Base-by-base conservation (phyloP, 106 monocot species). In the Xerophyta viscosa region DNA sequence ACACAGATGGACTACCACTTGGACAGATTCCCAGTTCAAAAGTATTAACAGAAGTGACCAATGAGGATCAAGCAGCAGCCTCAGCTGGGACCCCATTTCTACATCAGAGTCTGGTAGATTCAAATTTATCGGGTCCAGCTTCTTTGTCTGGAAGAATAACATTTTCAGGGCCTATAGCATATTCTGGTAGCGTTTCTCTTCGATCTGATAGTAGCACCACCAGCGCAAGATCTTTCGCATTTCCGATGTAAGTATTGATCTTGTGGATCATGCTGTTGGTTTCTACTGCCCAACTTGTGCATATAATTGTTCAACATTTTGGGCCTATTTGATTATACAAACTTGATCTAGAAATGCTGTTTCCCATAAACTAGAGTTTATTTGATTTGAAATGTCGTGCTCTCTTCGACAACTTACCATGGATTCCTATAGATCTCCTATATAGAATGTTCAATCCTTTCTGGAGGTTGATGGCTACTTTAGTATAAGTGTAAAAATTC, bases 191-290 rank as follows among this genome's bases (percentile, higher is more conserved):
- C 73, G 71, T 80, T 49, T 92, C 92, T 48, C 60, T 76, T 65
- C 86, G 87, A 4, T 92, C 92, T 5, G 87, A 92, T 37, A 87
- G 83, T 48, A 87, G 86, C 59, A 71, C 86, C 0, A 87, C 92
- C 50, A 92, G 92, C 54, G 67, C 82, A 31, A 69, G 82, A 12
- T 92, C 92, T 31, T 92, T 92, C 46, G 92, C 92, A 24, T 92
- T 92, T 74, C 92, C 92, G 17, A 57, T 85, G 88, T 96, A 81
- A 75, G 94, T 66, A 18, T n/a, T 43, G 12, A 12, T 14, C n/a
- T 41, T 22, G 46, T 47, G 20, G 18, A n/a, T n/a, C 20, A 2
- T 47, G 46, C 8, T 19, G 17, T 2, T 47, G 19, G 1, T 1
- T 18, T 47, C 46, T 19, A 20, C 46, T 17, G 20, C 1, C 6